Conservation (phyloP, 192 early-diverging fungal species). For the Coemansia guatemalensis region DNA sequence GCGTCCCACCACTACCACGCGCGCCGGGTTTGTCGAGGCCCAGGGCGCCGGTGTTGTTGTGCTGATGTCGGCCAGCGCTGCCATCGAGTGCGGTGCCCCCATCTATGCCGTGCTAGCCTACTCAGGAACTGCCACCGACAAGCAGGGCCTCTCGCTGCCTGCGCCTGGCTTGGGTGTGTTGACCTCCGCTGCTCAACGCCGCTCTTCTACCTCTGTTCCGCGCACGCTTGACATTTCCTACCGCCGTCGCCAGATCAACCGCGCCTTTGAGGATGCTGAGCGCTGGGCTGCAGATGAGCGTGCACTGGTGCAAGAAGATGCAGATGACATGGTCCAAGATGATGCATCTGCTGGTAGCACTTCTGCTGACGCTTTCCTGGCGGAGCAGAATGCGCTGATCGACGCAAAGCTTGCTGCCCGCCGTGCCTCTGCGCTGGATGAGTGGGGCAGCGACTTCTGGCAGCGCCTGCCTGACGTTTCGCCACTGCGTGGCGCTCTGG, state of each 20-base stretch:
- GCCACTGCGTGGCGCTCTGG: conserved; percentile 84
- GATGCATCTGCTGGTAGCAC: neutral
- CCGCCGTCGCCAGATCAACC: conserved; percentile 73
- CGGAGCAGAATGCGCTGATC: neutral
- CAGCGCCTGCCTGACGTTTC: conserved; percentile 69
- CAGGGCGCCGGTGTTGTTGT: conserved; percentile 91
- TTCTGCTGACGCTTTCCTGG: neutral
- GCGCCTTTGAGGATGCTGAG: conserved; percentile 12
- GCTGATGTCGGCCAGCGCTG: conserved; percentile 84
- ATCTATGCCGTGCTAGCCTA: conserved; percentile 88
- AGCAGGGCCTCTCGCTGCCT: conserved; percentile 90
- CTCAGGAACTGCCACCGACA: conserved; percentile 91
- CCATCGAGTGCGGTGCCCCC: conserved; percentile 88
- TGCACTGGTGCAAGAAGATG: neutral
- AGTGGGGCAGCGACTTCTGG: conserved; percentile 87
- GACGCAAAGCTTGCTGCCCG: conserved; percentile 45
- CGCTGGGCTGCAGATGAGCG: conserved; percentile 21
- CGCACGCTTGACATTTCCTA: conserved; percentile 75
- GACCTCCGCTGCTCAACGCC: conserved; percentile 77
- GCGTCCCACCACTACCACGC: conserved; percentile 81
- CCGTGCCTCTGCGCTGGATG: conserved; percentile 66
- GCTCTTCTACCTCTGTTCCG: conserved; percentile 29
- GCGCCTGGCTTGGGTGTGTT: conserved; percentile 94
- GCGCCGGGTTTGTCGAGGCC: conserved; percentile 94
- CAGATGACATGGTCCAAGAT: neutral